Evolutionary conservation across 2,329 filamentous ascomycete genomes (phyloP), one percentile per base, ranked within the genome.

Genomic region (Epichloe aotearoae): DNA sequence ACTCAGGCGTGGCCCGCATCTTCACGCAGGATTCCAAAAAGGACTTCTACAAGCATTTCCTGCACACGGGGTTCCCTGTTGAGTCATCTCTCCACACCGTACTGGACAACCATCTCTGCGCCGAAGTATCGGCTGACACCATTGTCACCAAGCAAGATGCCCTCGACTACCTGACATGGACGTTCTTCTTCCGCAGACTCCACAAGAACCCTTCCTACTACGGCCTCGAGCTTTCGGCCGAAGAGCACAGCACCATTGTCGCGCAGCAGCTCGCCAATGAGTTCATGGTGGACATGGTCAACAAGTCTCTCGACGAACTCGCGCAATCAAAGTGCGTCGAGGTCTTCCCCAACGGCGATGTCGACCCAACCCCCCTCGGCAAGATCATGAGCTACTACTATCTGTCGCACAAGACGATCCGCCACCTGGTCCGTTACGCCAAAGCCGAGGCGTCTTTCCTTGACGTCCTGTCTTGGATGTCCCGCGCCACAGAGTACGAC

Each of bases 331-430:
- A 83, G 50, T 98, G 93, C 69, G 81, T 95, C 15, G 76, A 83
- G 17, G 76, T 94, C 3, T 85, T 88, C 60, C 83, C 84, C 43
- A 95, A 93, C 56, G 91, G 91, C 42, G 86, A 95, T 58, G 83
- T 98, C 30, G 86, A 95, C 58, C 74, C 91, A 1, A 97, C 93
- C 84, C 91, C 23, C 0, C 77, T 97, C 6, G 93, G 93, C 60
- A 96, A 95, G 72, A 97, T 98, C 62, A 96, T 97, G 88, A 95
- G 87, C 66, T 98, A 97, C 74, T 98, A 98, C 75, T 98, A 98
- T 64, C 82, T 93, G 46, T 94, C 90, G 0, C 93, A 98, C 71
- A 86, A 86, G 68, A 98, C 93, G 0, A 89, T 98, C 60, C 86
- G 93, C 1, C 83, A 88, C 60, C 78, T 98, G 6, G 80, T 86